A percentile compares a stretch with the other conserved stretches of the same genome.
Conservation (phyloP, 2,329 filamentous ascomycete genomes). For the Colletotrichum melonis region DNA sequence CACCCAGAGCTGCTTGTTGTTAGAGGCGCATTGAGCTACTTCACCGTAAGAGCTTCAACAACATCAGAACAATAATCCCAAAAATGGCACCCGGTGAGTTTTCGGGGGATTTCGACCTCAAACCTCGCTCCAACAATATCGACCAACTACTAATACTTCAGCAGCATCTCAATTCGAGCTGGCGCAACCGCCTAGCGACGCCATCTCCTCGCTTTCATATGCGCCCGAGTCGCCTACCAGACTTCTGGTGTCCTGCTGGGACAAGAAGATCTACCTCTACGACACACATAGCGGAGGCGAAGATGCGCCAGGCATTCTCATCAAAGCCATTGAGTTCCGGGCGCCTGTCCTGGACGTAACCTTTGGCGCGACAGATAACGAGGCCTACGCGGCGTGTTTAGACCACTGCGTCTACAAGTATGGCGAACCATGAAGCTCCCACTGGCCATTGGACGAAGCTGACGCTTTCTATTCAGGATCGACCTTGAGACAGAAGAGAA, state of each 20-base stretch:
- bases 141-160: slow-evolving; percentile 35
- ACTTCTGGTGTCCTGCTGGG: slow-evolving; percentile 94
- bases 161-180: slow-evolving; percentile 83
- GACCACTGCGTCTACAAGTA: slow-evolving; percentile 88
- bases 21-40: slow-evolving; percentile 9
- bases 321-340: slow-evolving; percentile 81
- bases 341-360: slow-evolving; percentile 92
- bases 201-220: slow-evolving; percentile 88
- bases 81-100: slow-evolving; percentile 54
- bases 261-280: slow-evolving; percentile 91
- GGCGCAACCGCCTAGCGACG: slow-evolving; percentile 83
- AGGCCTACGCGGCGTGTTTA: slow-evolving; percentile 87
- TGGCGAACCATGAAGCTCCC: slow-evolving; percentile 35
- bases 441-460: background rate
- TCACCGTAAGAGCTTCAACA: background rate
- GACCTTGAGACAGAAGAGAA: slow-evolving; percentile 79
- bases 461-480: slow-evolving; percentile 53
- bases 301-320: slow-evolving; percentile 68
- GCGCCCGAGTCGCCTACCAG: slow-evolving; percentile 79
- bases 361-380: slow-evolving; percentile 84
- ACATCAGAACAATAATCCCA: background rate
- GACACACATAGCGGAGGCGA: slow-evolving; percentile 71
- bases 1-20: slow-evolving; percentile 4
- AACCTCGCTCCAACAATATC: background rate
- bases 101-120: background rate